These are phyloP conservation scores for Polysphondylium violaceum DNA, from an alignment of 78 protist genomes.

Conservation along the genomic window DNA sequence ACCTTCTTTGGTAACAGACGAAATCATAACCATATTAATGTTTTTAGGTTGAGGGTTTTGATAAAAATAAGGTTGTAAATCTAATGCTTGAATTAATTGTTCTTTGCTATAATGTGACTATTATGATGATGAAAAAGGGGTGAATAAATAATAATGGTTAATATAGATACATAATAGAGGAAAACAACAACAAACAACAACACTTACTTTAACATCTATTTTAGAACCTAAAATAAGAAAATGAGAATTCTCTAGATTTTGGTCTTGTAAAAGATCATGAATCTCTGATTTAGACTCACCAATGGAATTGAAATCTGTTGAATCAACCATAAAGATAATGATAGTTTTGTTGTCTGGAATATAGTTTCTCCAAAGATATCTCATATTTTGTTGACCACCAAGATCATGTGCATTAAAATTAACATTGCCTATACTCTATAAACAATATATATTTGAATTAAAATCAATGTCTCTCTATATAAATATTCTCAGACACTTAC, in stretches of 20 bases:
- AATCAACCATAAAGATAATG: slow-evolving; percentile 53
- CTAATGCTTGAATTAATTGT: too few relatives aligned
- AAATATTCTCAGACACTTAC: slow-evolving; percentile 6
- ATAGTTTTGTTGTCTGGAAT: slow-evolving; percentile 10
- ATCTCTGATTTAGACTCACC: slow-evolving; percentile 57
- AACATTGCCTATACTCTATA: slow-evolving; percentile 15
- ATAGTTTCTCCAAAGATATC: slow-evolving; percentile 48
- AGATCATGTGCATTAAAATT: slow-evolving; percentile 62
- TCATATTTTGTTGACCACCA: slow-evolving; percentile 55
- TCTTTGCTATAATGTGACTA: too few relatives aligned
- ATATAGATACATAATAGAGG: too few relatives aligned
- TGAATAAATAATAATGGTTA: too few relatives aligned
- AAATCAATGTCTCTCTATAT: not conserved
- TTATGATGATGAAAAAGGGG: too few relatives aligned
- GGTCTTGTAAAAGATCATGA: slow-evolving; percentile 12
- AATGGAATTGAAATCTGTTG: slow-evolving; percentile 5
- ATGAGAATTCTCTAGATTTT: not conserved
- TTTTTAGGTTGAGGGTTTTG: too few relatives aligned
- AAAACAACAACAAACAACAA: too few relatives aligned
- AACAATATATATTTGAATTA: not conserved
- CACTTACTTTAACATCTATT: slow-evolving; percentile 2
- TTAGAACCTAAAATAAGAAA: slow-evolving; percentile 54
- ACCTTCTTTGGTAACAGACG: too few relatives aligned
- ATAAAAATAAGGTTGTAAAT: too few relatives aligned
- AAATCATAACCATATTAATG: too few relatives aligned